A percentile compares a stretch with the other conserved stretches of the same genome.
These are phyloP conservation scores for Phialemonium atrogriseum DNA, from an alignment of 2,329 filamentous ascomycete genomes.

Conservation along the genomic window DNA sequence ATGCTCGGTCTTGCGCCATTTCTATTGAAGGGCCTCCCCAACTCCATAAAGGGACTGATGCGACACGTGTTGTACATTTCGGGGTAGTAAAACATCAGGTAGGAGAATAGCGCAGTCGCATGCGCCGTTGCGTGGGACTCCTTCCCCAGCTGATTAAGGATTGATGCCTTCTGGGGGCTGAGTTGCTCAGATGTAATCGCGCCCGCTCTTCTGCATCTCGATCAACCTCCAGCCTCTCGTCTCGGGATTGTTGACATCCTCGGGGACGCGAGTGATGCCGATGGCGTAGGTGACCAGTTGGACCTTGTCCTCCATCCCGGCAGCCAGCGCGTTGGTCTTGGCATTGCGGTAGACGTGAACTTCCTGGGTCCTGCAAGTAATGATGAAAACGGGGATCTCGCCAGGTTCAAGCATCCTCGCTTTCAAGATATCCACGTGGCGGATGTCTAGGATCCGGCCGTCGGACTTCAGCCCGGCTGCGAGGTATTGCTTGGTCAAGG, in stretches of 20 bases:
- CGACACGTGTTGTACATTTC: constrained; percentile 2
- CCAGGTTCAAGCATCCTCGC: constrained; percentile 77
- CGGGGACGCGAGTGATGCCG: constrained; percentile 84
- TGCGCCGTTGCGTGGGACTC: no score
- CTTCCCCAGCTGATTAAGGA: no score
- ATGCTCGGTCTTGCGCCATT: constrained; percentile 14
- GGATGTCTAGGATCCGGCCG: constrained; percentile 89
- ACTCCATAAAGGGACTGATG: constrained; percentile 1
- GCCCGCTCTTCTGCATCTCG: constrained; percentile 95
- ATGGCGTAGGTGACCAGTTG: constrained; percentile 98
- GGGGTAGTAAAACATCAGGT: not conserved
- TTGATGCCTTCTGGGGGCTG: no score
- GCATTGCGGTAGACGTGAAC: constrained; percentile 94
- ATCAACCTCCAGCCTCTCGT: constrained; percentile 96
- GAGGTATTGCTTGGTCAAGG: constrained; percentile 93
- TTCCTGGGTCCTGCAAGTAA: constrained; percentile 93
- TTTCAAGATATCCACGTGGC: constrained; percentile 80
- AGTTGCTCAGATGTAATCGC: constrained; percentile 68
- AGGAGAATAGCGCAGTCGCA: not conserved
- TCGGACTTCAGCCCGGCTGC: constrained; percentile 89
- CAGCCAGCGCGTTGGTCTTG: constrained; percentile 82
- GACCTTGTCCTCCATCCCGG: constrained; percentile 97
- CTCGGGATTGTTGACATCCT: constrained; percentile 95
- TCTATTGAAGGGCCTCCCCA: constrained; percentile 10
- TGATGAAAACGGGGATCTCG: constrained; percentile 91